These are phyloP conservation scores for Basipetospora chlamydospora DNA, from an alignment of 2,329 filamentous ascomycete genomes.

Conservation along the genomic window DNA sequence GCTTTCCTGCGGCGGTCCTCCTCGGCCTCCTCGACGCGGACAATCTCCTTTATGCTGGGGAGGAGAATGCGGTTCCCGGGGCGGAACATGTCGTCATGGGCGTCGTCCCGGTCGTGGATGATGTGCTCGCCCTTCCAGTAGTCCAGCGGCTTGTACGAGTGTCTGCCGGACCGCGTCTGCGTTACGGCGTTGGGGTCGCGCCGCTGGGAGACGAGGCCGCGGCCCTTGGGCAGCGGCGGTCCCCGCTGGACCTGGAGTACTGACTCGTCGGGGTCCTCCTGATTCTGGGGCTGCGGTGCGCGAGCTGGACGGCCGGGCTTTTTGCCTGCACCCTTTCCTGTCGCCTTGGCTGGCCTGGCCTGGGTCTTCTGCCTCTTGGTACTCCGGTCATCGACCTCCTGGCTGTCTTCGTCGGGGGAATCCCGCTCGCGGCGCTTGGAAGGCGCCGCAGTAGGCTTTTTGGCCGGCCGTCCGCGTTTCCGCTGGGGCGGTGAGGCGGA, in stretches of 20 bases:
- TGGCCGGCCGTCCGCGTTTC: constrained; percentile 12
- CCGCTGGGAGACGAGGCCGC: constrained; percentile 38
- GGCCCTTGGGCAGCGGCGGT: constrained; percentile 39
- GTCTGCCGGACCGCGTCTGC: constrained; percentile 61
- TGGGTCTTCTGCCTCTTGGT: constrained; percentile 5
- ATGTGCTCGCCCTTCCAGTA: constrained; percentile 79
- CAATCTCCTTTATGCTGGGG: constrained; percentile 60
- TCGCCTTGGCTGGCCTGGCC: constrained; percentile 8
- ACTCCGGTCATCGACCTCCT: constrained; percentile 10
- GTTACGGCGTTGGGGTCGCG: constrained; percentile 34
- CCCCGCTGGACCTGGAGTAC: constrained; percentile 35
- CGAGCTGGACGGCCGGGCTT: constrained; percentile 12
- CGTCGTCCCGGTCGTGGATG: constrained; percentile 50
- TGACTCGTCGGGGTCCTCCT: constrained; percentile 30
- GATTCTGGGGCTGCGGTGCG: constrained; percentile 12
- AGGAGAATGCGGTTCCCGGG: constrained; percentile 37
- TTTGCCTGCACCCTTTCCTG: constrained; percentile 7
- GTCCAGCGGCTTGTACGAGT: constrained; percentile 62
- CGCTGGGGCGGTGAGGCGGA: constrained; percentile 6
- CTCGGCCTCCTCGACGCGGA: constrained; percentile 52
- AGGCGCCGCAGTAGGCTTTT: constrained; percentile 10
- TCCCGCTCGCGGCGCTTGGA: constrained; percentile 11
- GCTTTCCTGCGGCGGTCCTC: constrained; percentile 11
- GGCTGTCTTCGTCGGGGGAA: constrained; percentile 5
- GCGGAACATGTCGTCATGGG: constrained; percentile 27